phyloP scores from a whole-genome alignment of 768 basidiomycete genomes.

The Pulveroboletus ravenelii region DNA sequence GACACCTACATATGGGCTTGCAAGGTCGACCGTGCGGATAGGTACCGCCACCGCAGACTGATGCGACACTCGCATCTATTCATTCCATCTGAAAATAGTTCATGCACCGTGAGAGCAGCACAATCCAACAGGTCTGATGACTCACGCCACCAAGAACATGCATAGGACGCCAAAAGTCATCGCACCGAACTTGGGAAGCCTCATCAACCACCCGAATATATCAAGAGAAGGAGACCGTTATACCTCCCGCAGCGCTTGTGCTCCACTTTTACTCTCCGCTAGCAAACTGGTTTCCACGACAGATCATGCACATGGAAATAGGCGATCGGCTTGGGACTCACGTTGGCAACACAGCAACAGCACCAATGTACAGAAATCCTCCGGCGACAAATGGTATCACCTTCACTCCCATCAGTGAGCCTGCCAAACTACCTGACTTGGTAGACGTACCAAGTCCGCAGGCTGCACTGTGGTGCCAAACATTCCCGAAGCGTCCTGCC shows the following conservation, averaged over 20 bases:
- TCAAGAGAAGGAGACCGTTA: slow-evolving; percentile 6
- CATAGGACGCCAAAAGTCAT: slow-evolving; percentile 89
- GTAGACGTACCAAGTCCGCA: slow-evolving; percentile 69
- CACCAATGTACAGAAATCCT: slow-evolving; percentile 91
- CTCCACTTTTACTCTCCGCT: slow-evolving; percentile 81
- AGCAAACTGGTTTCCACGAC: slow-evolving; percentile 51
- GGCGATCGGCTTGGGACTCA: slow-evolving; percentile 38
- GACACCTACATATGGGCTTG: background rate
- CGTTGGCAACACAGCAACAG: slow-evolving; percentile 89
- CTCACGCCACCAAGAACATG: slow-evolving; percentile 92
- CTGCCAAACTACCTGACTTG: slow-evolving; percentile 12
- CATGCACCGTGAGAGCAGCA: slow-evolving; percentile 16
- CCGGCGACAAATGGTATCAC: slow-evolving; percentile 89
- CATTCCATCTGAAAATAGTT: slow-evolving; percentile 61
- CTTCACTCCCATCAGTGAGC: slow-evolving; percentile 34
- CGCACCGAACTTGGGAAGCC: slow-evolving; percentile 66
- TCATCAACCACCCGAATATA: slow-evolving; percentile 17
- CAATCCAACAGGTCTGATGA: slow-evolving; percentile 21
- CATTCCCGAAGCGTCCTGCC: slow-evolving; percentile 70
- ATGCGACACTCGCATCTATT: slow-evolving; percentile 40
- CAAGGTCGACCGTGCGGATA: background rate
- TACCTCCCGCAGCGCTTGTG: slow-evolving; percentile 89
- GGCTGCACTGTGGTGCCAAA: slow-evolving; percentile 78
- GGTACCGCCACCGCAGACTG: slow-evolving; percentile 1
- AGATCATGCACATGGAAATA: slow-evolving; percentile 8